Evolutionary conservation across 176 grass and related monocot genomes (phyloP), one percentile per base, ranked within the genome.

Genomic region (Secale cereale): DNA sequence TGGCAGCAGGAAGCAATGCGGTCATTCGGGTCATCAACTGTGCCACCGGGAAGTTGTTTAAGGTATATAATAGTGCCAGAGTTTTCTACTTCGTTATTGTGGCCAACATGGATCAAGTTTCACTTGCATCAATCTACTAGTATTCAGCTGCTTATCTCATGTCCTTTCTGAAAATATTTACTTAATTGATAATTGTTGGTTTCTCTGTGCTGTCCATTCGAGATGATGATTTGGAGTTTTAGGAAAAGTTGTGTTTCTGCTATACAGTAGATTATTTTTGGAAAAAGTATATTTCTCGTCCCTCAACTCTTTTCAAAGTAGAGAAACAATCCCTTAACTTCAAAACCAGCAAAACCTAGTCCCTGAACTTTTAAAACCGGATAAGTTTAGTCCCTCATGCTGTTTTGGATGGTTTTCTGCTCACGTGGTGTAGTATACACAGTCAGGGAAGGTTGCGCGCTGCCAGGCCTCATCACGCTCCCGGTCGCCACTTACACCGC

Each of bases 21-120:
- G 81, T 92, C 73, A 98, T 98, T 64, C 91, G 93, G 10, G 73
- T 95, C 87, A 98, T 98, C 77, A 93, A 93, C 74, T 88, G 86
- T 83, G 91, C 81, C 32, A 94, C 87, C 5, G 81, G 95, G 77
- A 95, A 92, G 82, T 87, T 95, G 83, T 74, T 88, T 63, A 95
- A 98, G 93, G 95, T 98, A 16, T 98, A 16, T 37, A 80, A 31
- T 36, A 67, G 15, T 61, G 54, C 15, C 19, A 11, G n/a, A 52
- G 10, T 52, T 57, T 15, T 73, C 48, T 57, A 70, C 14, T 59
- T 8, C 56, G 65, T 19, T 76, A 33, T 14, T 75, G 17, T 33
- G 31, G 6, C 65, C 17, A 77, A 39, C 6, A 62, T 70, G 23
- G 32, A 29, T 77, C 5, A 29, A 30, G 28, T 33, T 67, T 78